These are phyloP conservation scores for Xerocomellus dryophilus DNA, from an alignment of 768 basidiomycete species.

Conservation along the genomic window DNA sequence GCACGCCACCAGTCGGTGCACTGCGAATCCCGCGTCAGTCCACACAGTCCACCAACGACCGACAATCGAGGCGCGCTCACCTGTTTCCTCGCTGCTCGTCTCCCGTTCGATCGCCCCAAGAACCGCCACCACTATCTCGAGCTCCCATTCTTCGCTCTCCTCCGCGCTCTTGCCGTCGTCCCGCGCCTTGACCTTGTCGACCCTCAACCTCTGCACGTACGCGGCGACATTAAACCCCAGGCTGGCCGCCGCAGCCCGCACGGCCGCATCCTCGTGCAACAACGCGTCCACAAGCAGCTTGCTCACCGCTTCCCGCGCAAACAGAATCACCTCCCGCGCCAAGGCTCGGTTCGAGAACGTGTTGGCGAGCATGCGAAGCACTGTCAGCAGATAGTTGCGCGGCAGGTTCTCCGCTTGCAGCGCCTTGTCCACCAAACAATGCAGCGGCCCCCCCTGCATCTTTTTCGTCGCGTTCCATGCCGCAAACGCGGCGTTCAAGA, in stretches of 20 bases:
- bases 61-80: conserved; percentile 41
- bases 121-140: conserved; percentile 81
- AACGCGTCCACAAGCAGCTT: conserved; percentile 62
- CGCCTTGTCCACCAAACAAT: conserved; percentile 46
- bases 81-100: conserved; percentile 71
- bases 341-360: conserved; percentile 48
- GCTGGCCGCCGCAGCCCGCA: conserved; percentile 79
- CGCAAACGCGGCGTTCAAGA: conserved; percentile 60
- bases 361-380: conserved; percentile 69
- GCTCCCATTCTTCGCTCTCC: conserved; percentile 79
- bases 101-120: conserved; percentile 76
- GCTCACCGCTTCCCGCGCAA: conserved; percentile 40
- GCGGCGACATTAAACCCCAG: conserved; percentile 74
- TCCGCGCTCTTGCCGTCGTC: conserved; percentile 38
- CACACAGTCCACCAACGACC: background rate
- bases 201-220: conserved; percentile 58
- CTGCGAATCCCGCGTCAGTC: conserved; percentile 35
- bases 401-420: conserved; percentile 28
- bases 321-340: conserved; percentile 39
- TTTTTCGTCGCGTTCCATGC: conserved; percentile 43
- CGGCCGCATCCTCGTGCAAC: conserved; percentile 61
- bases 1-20: conserved; percentile 79
- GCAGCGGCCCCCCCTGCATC: conserved; percentile 41
- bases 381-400: conserved; percentile 62
- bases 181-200: conserved; percentile 39